Evolutionary conservation across 257 asterid genomes (phyloP).

Genomic region (Solanum virginianum): DNA sequence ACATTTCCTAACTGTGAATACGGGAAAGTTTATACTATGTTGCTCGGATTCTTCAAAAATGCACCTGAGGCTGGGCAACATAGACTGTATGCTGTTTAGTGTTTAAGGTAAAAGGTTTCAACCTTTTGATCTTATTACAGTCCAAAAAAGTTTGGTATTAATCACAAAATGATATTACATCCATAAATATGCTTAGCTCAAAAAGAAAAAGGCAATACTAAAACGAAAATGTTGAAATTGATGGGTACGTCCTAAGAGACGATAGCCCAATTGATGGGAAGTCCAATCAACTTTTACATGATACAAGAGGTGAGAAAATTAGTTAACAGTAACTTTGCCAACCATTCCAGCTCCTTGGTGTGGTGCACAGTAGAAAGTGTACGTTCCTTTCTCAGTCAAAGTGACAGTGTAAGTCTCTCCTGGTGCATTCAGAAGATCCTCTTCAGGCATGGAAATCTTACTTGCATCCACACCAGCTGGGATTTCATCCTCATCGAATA

Average conservation of each 20-base stretch:
- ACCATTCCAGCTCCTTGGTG: conserved; percentile 83
- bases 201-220: not conserved
- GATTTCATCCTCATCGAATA: conserved; percentile 73
- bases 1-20: not conserved
- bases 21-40: not conserved
- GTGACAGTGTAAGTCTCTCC: conserved; percentile 59
- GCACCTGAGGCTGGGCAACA: not conserved
- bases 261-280: not conserved
- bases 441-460: conserved; percentile 64
- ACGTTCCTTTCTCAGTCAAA: conserved; percentile 70
- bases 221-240: not conserved
- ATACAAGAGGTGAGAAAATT: not conserved
- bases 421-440: conserved; percentile 44
- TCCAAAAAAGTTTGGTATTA: not conserved
- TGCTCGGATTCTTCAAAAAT: too few relatives aligned
- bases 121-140: not conserved
- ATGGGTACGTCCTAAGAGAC: too few relatives aligned
- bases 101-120: not conserved
- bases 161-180: not conserved
- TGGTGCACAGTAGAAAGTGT: conserved; percentile 76
- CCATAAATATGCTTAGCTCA: not conserved
- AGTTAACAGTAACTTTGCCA: conserved; percentile 68
- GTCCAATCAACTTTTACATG: not conserved
- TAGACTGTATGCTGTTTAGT: not conserved
- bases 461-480: conserved; percentile 70